Base-by-base conservation (phyloP, 331 rosid species). In the Cydonia oblonga region DNA sequence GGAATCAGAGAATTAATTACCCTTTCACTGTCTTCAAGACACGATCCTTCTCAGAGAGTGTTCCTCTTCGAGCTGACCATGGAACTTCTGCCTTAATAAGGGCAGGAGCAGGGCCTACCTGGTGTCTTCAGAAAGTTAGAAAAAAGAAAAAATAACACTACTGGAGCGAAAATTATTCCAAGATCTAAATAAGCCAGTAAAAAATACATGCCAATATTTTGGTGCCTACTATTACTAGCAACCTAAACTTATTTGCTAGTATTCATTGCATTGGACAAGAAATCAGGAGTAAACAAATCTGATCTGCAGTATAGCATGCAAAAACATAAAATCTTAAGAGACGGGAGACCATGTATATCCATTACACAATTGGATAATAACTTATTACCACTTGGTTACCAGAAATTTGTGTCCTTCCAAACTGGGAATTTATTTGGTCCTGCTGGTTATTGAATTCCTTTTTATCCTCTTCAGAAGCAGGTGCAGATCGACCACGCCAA, bases 1-100 rank as follows among this genome's bases (percentile, higher is more conserved):
- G 25, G 4, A 7, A 18, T 19, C 23, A 33, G 5, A 69, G 5
- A 61, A 63, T 51, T 7, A 22, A 69, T 76, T 91, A 95, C 99
- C 99, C 99, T 81, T 95, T 95, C 15, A 95, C 90, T 25, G 97
- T 88, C 85, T 91, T 95, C 84, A 88, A 65, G 32, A 95, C 97
- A 78, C 99, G 99, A 56, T 91, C 99, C 72, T 87, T 89, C 0
- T 95, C 99, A 76, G 99, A 95, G 46, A 89, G 86, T 56, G 24
- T 84, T 76, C 85, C 97, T 80, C 84, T 91, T 84, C 87, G 85
- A 51, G 83, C 91, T 61, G 99, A 95, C 99, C 99, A 95, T 38
- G 97, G 99, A 63, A 88, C 92, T 62, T 90, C 93, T 33, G 97
- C 99, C 85, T 91, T 95, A 77, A 86, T 80, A 23, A 95, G 81